Base-by-base conservation (phyloP, 2,329 filamentous ascomycete genomes). In the Colletotrichum lupini region DNA sequence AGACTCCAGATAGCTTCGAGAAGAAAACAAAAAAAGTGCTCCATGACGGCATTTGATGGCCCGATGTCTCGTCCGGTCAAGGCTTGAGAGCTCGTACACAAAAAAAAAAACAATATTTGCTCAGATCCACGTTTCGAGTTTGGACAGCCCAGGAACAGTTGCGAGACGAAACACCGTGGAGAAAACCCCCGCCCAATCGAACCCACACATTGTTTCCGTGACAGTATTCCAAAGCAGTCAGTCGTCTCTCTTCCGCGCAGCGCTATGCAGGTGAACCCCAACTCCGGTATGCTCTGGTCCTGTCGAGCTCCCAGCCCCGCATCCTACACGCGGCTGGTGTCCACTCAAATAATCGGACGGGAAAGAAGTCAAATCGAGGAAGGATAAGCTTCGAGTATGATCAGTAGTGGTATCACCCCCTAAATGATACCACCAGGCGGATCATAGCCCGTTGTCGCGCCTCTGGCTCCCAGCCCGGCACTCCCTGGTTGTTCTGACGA, bases 401-500 rank as follows among this genome's bases (percentile, higher is more conserved):
- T 67, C 68, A 72, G 49, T 37, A 74, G 62, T 57, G 72, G 72
- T 74, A 72, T 69, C 59, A 32, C 59, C 32, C 64, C 68, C 72
- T 76, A 91, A 80, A 91, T 91, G 76, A 91, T 91, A 56, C 89
- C 89, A 53, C 89, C 89, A 2, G 89, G 89, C 22, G 89, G 89
- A 76, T 90, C 89, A 77, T 90, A 91, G 28, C 83, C 84, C 28
- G 82, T 83, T 22, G 83, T 82, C 12, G 82, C 81, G 19, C 87
- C 86, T 66, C 87, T 83, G 1, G 81, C 79, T 7, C 77, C 76
- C 30, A 90, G 80, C 12, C 88, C 88, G 7, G 87, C 88, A 75
- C 88, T 90, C 19, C 88, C 88, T 11, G 87, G 87, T 1, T 85
- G 83, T 57, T 88, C 87, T 19, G 76, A 79, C 2, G 78, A 76